Percentiles rank a stretch among this genome's conserved stretches.
Evolutionary conservation across 1,284 basidiomycete genomes (phyloP).

Genomic region (Cutaneotrichosporon spelunceum): DNA sequence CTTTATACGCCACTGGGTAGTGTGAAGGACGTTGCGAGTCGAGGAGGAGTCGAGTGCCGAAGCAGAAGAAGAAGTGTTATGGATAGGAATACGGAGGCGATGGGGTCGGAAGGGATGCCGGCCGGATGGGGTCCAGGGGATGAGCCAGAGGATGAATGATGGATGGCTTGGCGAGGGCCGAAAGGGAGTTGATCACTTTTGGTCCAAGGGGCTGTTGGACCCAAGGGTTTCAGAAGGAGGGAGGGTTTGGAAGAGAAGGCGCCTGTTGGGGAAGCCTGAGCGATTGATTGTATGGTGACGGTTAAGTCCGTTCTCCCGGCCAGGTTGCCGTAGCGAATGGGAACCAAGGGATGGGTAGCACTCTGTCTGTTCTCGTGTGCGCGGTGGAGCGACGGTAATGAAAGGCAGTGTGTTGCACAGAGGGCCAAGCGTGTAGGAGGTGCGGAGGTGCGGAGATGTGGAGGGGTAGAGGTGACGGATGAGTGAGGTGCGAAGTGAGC

Average conservation of each 20-base stretch:
- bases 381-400: not conserved
- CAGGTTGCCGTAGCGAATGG: not conserved
- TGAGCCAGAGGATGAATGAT: not conserved
- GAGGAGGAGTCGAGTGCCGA: not conserved
- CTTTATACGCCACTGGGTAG: not conserved
- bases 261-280: conserved; percentile 1
- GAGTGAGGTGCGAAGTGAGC: not conserved
- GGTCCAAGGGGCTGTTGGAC: not conserved
- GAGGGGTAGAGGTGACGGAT: not conserved
- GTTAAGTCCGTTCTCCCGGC: not conserved
- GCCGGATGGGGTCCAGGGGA: not conserved
- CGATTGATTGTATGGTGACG: not conserved
- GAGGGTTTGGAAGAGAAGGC: not conserved
- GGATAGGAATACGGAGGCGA: not conserved
- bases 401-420: not conserved
- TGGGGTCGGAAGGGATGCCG: not conserved
- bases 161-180: not conserved
- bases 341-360: not conserved
- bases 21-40: not conserved
- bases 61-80: not conserved
- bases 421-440: not conserved
- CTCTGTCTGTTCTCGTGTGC: not conserved
- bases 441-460: not conserved
- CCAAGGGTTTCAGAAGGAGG: not conserved
- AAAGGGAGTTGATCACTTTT: not conserved